Evolutionary conservation across 179 eudicot genomes (phyloP).

Genomic region (Beta corolliflora): DNA sequence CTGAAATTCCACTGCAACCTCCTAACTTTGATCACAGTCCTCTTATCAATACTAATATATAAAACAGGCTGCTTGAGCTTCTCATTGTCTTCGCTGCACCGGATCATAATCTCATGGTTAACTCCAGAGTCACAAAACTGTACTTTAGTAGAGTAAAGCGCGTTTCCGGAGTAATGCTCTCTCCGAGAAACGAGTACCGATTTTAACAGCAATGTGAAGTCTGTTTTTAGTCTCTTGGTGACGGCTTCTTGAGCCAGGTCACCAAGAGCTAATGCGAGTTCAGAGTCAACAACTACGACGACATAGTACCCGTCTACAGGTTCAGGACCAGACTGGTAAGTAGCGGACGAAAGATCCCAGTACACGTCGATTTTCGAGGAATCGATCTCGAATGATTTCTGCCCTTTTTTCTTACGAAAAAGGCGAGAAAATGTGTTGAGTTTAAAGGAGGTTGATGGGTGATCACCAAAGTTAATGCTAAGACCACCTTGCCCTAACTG

Average conservation of each 20-base stretch:
- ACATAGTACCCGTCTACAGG: constrained; percentile 68
- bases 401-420: constrained; percentile 71
- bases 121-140: constrained; percentile 55
- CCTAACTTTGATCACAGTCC: constrained; percentile 60
- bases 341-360: constrained; percentile 73
- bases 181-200: constrained; percentile 46
- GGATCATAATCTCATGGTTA: constrained; percentile 58
- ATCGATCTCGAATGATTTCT: constrained; percentile 38
- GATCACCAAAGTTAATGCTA: constrained; percentile 46
- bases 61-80: constrained; percentile 53
- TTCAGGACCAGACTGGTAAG: constrained; percentile 57
- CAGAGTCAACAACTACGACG: constrained; percentile 43
- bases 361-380: constrained; percentile 46
- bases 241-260: constrained; percentile 48
- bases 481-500: constrained; percentile 55
- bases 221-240: constrained; percentile 40
- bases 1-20: constrained; percentile 85
- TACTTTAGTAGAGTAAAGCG: constrained; percentile 54
- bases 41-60: constrained; percentile 64
- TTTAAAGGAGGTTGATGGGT: constrained; percentile 42
- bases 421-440: constrained; percentile 56
- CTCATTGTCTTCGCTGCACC: constrained; percentile 51
- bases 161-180: constrained; percentile 67
- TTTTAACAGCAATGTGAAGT: constrained; percentile 30
- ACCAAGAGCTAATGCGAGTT: constrained; percentile 52